phyloP scores from a whole-genome alignment of 495 filamentous ascomycete species.

The Lineolata rhizophorae region DNA sequence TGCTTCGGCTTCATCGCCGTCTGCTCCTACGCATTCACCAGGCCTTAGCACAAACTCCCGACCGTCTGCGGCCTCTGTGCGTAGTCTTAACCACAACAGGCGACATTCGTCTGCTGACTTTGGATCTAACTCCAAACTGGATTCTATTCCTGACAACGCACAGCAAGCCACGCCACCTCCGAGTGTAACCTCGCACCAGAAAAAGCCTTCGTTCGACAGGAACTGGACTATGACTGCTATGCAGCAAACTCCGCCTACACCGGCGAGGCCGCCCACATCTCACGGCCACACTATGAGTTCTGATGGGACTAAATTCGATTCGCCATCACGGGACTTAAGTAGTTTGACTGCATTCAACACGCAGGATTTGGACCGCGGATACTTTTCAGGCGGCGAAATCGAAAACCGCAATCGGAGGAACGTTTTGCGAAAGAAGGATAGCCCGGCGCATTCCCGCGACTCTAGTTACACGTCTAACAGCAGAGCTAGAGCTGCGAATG shows the following conservation, averaged over 20 bases:
- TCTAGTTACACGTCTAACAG: slow-evolving; percentile 12
- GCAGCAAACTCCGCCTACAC: not conserved
- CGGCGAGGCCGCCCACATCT: no score
- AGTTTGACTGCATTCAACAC: slow-evolving; percentile 9
- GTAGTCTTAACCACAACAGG: slow-evolving; percentile 66
- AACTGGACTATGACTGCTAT: slow-evolving; percentile 52
- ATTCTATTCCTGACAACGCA: no score
- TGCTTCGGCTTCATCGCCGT: slow-evolving; percentile 11
- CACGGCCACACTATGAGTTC: no score
- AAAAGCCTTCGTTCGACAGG: slow-evolving; percentile 71
- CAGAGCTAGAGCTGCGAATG: slow-evolving; percentile 3
- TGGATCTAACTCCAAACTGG: slow-evolving; percentile 15
- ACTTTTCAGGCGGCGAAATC: slow-evolving; percentile 77
- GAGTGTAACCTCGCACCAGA: slow-evolving; percentile 43
- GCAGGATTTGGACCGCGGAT: slow-evolving; percentile 62
- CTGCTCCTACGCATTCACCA: slow-evolving; percentile 38
- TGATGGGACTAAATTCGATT: no score
- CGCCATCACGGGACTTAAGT: no score
- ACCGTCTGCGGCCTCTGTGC: slow-evolving; percentile 60
- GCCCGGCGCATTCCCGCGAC: slow-evolving; percentile 12
- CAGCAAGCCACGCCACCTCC: no score
- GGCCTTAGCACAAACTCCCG: no score
- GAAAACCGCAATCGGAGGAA: slow-evolving; percentile 47
- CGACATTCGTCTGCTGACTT: slow-evolving; percentile 73
- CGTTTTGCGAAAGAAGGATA: slow-evolving; percentile 57